Evolutionary conservation across 2,329 filamentous ascomycete species (phyloP), one percentile per base, ranked within the genome.

Genomic region (Pyricularia pennisetigena): DNA sequence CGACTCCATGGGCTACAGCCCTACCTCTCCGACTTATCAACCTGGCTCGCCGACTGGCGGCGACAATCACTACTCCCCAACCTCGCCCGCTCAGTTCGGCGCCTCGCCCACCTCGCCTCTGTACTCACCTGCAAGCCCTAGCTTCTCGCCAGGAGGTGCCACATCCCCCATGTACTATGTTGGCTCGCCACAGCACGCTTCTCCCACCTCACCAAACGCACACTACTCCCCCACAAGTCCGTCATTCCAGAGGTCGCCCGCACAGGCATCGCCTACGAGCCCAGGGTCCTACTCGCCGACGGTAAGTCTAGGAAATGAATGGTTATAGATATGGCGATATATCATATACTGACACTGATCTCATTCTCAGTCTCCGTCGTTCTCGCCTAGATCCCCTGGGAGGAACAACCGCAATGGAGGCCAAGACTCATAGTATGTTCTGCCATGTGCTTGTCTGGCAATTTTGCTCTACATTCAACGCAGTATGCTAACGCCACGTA

Each of bases 51-150:
- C 87, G 0, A 80, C 83, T 23, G 66, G 30, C 23, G 66, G 66
- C n/a, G 82, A 82, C 61, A 80, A 81, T 66, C 84, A 86, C 74
- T 88, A 88, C 78, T 87, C 85, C 62, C 86, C 86, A 0, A 95
- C 90, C 49, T 95, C 92, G 71, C 93, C 93, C 61, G 81, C 81
- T 14, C 83, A 84, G 75, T 92, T 91, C 81, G 59, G 59, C 59
- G 89, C 88, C 75, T 92, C 90, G 67, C 90, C 90, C 2, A 90
- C 90, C 1, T 93, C 90, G 61, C 90, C 90, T 54, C 87, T 83
- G 70, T 93, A 92, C 78, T 89, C 88, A 3, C 88, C 89, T 3
- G 88, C 88, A 6, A 90, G 87, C 72, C 89, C 90, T 68, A 88
- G 84, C 74, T 92, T 92, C 79, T 90, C 87, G 74, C 89, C 88